A percentile compares a stretch with the other conserved stretches of the same genome.
Evolutionary conservation across 108 stramenopile genomes (phyloP).

Genomic region (Discostella stelligeroides): DNA sequence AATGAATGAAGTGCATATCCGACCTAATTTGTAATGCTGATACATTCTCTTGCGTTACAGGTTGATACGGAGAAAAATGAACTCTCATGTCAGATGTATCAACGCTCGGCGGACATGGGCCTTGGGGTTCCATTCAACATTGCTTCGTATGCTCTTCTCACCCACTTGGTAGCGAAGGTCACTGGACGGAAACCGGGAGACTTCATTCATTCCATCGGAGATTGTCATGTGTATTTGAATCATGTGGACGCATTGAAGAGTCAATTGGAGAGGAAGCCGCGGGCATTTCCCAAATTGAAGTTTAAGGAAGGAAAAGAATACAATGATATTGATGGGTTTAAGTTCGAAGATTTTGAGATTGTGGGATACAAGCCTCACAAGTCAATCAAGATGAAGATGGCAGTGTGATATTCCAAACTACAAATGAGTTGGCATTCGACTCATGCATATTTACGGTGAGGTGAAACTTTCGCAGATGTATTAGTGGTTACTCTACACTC

Average conservation of each 20-base stretch:
- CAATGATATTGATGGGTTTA: conserved; percentile 90
- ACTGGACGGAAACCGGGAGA: conserved; percentile 96
- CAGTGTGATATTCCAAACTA: conserved; percentile 81
- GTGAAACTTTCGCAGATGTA: too few species aligned
- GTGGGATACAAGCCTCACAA: conserved; percentile 94
- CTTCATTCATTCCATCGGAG: conserved; percentile 98
- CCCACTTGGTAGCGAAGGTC: conserved; percentile 93
- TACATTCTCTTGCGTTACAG: conserved; percentile 3
- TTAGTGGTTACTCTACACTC: too few species aligned
- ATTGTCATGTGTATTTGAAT: conserved; percentile 99
- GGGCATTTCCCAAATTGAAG: conserved; percentile 93
- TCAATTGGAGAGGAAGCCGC: conserved; percentile 90
- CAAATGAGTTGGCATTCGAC: too few species aligned
- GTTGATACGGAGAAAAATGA: conserved; percentile 91
- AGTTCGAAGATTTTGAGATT: conserved; percentile 89
- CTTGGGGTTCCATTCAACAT: conserved; percentile 99
- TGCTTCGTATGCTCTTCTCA: conserved; percentile 96
- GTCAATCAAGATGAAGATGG: conserved; percentile 99
- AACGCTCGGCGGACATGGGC: conserved; percentile 99
- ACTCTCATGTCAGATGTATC: conserved; percentile 99
- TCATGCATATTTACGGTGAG: too few species aligned
- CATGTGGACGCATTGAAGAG: conserved; percentile 97
- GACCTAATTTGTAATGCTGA: neutral
- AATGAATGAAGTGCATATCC: neutral
- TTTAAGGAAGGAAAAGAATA: conserved; percentile 79